Conservation (phyloP, 306 rosid species). For the Vigna trinervia region DNA sequence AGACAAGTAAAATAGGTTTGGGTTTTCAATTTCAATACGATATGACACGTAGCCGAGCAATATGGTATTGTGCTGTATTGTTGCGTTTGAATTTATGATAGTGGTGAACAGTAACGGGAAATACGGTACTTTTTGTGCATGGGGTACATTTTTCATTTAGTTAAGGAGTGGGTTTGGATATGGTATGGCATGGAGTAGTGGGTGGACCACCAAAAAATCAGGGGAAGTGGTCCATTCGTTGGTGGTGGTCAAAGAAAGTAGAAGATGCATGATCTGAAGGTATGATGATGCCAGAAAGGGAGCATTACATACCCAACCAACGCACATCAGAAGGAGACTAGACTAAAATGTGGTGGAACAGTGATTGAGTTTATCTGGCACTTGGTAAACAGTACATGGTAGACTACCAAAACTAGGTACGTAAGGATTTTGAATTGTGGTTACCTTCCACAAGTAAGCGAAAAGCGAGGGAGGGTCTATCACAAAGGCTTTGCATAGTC, state of each 20-base stretch:
- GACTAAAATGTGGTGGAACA: background rate
- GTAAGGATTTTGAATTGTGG: constrained; percentile 41
- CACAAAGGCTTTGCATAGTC: constrained; percentile 72
- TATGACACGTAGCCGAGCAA: background rate
- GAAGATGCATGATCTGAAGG: constrained; percentile 24
- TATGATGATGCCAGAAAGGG: constrained; percentile 37
- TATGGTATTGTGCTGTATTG: constrained; percentile 2
- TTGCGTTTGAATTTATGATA: constrained; percentile 44
- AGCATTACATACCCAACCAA: background rate
- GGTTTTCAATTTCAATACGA: constrained; percentile 25
- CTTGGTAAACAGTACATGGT: constrained; percentile 37
- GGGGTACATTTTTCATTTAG: background rate
- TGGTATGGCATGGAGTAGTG: constrained; percentile 12
- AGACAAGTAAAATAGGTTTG: background rate
- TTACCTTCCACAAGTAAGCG: constrained; percentile 96
- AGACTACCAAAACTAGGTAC: constrained; percentile 40
- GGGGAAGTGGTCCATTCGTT: constrained; percentile 38
- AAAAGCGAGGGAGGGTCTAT: constrained; percentile 94
- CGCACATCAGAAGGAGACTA: background rate
- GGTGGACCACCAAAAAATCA: constrained; percentile 45
- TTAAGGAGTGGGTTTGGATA: constrained; percentile 22
- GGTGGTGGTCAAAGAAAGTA: constrained; percentile 42
- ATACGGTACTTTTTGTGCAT: constrained; percentile 21
- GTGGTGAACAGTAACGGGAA: constrained; percentile 13
- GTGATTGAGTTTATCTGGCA: constrained; percentile 37